Percentiles rank a stretch among this genome's conserved stretches.
Evolutionary conservation across 768 basidiomycete species (phyloP).

Genomic region (Psilocybe subaeruginosa): DNA sequence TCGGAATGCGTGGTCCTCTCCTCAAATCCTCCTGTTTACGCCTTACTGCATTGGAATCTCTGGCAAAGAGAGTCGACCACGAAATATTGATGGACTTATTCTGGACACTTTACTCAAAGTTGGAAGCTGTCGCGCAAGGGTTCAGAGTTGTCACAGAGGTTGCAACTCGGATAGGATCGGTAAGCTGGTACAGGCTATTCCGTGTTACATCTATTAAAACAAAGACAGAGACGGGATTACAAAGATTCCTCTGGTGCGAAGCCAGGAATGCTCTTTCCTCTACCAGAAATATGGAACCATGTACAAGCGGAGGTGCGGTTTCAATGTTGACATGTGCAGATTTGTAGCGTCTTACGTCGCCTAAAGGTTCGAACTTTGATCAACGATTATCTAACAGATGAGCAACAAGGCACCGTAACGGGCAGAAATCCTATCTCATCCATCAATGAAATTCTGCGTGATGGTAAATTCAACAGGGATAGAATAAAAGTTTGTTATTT

Average conservation of each 20-base stretch:
- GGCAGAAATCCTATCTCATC: constrained; percentile 89
- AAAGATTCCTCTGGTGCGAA: constrained; percentile 84
- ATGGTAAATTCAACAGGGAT: constrained; percentile 80
- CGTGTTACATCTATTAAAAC: background rate
- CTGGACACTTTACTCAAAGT: constrained; percentile 96
- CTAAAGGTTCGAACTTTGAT: constrained; percentile 80
- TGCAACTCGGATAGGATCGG: constrained; percentile 86
- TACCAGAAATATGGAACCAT: constrained; percentile 86
- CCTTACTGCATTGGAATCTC: constrained; percentile 73
- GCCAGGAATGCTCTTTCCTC: constrained; percentile 75
- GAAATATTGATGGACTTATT: constrained; percentile 91
- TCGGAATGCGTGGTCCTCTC: constrained; percentile 28
- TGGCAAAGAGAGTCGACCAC: constrained; percentile 73
- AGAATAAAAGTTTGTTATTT: constrained; percentile 63
- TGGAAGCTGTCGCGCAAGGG: constrained; percentile 93
- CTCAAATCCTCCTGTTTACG: constrained; percentile 61
- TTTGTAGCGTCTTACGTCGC: constrained; percentile 6
- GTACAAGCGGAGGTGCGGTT: constrained; percentile 82
- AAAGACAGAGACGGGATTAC: constrained; percentile 70
- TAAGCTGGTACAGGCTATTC: constrained; percentile 43
- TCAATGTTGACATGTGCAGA: background rate
- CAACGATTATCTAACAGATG: constrained; percentile 90
- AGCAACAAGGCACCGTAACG: constrained; percentile 76
- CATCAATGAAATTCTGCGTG: constrained; percentile 91
- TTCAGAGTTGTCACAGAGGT: constrained; percentile 90